phyloP scores from a whole-genome alignment of 176 grass and related monocot species.

The Triticum timopheevii region DNA sequence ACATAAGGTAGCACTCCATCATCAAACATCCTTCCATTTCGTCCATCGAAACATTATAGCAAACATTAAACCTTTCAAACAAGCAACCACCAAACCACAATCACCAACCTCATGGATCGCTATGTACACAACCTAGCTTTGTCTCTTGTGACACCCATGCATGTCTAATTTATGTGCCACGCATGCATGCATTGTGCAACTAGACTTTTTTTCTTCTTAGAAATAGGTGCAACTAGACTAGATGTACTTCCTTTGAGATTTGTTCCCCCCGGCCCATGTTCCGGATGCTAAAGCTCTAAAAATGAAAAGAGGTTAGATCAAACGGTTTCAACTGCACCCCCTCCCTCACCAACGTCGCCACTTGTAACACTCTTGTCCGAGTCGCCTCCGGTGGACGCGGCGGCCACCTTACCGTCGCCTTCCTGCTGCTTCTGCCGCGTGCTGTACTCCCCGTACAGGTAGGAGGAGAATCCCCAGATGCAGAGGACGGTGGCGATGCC shows the following conservation, averaged over 20 bases:
- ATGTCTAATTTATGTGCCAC: constrained; percentile 43
- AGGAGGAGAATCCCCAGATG: constrained; percentile 89
- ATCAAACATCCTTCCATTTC: background rate
- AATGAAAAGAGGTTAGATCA: constrained; percentile 11
- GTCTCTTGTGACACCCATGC: constrained; percentile 17
- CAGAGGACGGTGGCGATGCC: constrained; percentile 68
- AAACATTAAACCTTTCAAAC: constrained; percentile 45
- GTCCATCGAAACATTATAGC: background rate
- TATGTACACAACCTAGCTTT: constrained; percentile 29
- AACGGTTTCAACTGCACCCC: constrained; percentile 28
- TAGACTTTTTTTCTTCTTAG: background rate
- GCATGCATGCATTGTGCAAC: constrained; percentile 40
- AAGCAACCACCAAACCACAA: constrained; percentile 8
- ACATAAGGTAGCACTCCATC: background rate
- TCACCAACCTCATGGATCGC: background rate
- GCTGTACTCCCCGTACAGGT: constrained; percentile 76
- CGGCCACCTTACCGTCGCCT: constrained; percentile 42
- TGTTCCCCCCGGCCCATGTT: background rate
- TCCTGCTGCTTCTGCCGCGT: constrained; percentile 35
- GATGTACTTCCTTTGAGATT: background rate
- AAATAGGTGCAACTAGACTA: constrained; percentile 5
- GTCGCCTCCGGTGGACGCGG: constrained; percentile 21
- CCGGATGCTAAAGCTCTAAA: constrained; percentile 16
- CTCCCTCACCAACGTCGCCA: constrained; percentile 11
- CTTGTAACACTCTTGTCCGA: constrained; percentile 23